These are phyloP conservation scores for Colletotrichum falcatum DNA, from an alignment of 2,329 filamentous ascomycete genomes.

Conservation along the genomic window DNA sequence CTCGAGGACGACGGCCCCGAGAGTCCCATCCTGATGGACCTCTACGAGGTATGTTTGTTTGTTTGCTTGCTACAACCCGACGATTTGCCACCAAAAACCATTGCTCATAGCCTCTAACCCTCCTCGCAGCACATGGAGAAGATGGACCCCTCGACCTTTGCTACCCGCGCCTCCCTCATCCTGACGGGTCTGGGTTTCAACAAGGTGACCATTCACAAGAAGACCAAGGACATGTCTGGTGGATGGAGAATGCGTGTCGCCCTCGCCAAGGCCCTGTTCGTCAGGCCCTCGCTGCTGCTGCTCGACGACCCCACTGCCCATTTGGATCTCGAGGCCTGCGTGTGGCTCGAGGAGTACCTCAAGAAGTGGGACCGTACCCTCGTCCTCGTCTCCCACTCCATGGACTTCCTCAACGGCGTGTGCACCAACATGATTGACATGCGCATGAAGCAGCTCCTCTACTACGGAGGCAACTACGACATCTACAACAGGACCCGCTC, in stretches of 20 bases:
- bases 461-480: conserved; percentile 99
- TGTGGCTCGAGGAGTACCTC: conserved; percentile 99
- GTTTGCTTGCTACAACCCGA: too few species aligned
- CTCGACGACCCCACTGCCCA: conserved; percentile 99
- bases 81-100: rapidly evolving
- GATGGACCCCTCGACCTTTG: conserved; percentile 98
- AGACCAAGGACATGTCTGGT: conserved; percentile 99
- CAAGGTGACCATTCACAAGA: conserved; percentile 97
- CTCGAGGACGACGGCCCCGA: conserved; percentile 94
- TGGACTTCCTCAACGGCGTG: conserved; percentile 99
- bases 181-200: conserved; percentile 99
- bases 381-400: conserved; percentile 95
- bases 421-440: conserved; percentile 99
- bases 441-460: conserved; percentile 87
- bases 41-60: conserved; percentile 83
- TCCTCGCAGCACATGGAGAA: conserved; percentile 88
- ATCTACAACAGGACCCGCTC: conserved; percentile 93
- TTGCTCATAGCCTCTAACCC: conserved; percentile 28
- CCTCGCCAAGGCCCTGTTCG: conserved; percentile 96
- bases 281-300: conserved; percentile 94
- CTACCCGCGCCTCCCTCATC: conserved; percentile 95
- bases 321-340: conserved; percentile 98
- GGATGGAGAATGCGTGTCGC: conserved; percentile 99
- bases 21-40: conserved; percentile 87
- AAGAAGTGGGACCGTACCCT: conserved; percentile 99